Conservation (phyloP, 2,329 filamentous ascomycete species). For the Tolypocladium sp. region DNA sequence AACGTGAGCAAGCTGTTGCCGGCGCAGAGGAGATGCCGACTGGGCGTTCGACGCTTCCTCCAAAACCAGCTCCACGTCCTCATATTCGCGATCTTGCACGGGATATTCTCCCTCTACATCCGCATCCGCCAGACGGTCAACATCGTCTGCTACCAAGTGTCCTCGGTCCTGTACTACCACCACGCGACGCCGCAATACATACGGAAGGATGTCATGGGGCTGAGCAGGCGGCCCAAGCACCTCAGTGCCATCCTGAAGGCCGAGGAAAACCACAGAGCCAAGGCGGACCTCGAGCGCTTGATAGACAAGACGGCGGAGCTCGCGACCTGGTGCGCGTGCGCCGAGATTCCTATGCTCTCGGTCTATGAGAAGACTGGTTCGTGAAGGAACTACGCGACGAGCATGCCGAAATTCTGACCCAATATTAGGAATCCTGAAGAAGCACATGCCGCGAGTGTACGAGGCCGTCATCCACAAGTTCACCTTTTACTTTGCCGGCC, state of each 20-base stretch:
- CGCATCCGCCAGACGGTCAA: slow-evolving; percentile 73
- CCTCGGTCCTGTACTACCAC: slow-evolving; percentile 85
- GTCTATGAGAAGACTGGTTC: slow-evolving; percentile 86
- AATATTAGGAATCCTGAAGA: slow-evolving; percentile 72
- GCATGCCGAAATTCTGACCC: slow-evolving; percentile 7
- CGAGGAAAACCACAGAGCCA: slow-evolving; percentile 58
- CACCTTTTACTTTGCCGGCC: slow-evolving; percentile 74
- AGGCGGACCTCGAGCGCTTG: slow-evolving; percentile 70
- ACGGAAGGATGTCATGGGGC: slow-evolving; percentile 67
- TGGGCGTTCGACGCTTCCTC: slow-evolving; percentile 54
- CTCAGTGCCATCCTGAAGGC: slow-evolving; percentile 77
- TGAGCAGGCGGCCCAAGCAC: slow-evolving; percentile 72
- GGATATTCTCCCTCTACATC: slow-evolving; percentile 82
- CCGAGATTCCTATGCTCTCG: slow-evolving; percentile 78
- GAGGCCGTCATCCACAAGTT: slow-evolving; percentile 71
- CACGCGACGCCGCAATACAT: slow-evolving; percentile 93
- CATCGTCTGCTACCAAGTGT: slow-evolving; percentile 64
- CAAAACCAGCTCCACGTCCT: slow-evolving; percentile 54
- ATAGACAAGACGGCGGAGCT: slow-evolving; percentile 89
- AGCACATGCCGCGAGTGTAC: slow-evolving; percentile 78
- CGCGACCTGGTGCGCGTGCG: slow-evolving; percentile 84
- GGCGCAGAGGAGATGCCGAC: slow-evolving; percentile 26
- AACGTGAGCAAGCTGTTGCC: slow-evolving; percentile 14
- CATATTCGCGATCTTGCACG: slow-evolving; percentile 62
- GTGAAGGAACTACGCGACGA: slow-evolving; percentile 16